Base-by-base conservation (phyloP, 345 rosid species). In the Gynandropsis gynandra region DNA sequence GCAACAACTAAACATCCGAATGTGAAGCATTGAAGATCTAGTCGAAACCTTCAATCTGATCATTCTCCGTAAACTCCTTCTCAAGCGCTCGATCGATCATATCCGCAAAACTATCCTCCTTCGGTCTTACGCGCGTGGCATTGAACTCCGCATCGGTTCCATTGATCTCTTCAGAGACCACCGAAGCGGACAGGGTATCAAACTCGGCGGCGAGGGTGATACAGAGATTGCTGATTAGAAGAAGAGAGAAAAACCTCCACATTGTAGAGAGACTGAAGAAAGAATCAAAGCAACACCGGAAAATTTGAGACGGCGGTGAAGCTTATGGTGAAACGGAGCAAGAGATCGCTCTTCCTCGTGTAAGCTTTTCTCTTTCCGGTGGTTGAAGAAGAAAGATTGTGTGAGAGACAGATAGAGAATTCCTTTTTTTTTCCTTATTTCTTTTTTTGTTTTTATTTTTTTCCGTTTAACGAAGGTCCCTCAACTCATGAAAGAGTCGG, bases 61-160 rank as follows among this genome's bases (percentile, higher is more conserved):
- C 97, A 58, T 74, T 83, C 64, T 85, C 95, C 4, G 81, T 67
- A 75, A 85, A 89, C 81, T 89, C 97, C 69, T 81, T 80, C 77
- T 72, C 82, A 20, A 89, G 87, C 32, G 95, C 95, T 6, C 88
- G 87, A 71, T 78, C 95, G 56, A 89, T 83, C 61, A 89, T 83
- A 63, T 81, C 85, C 8, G 89, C 95, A 67, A 89, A 83, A 62
- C 82, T 76, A 39, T 73, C 87, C 51, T 82, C 87, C 54, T 62
- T 79, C 58, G 76, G 77, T 68, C 75, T 72, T 51, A 76, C 45
- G 15, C 31, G 57, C 36, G 89, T 68, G 29, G 72, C 54, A 56
- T 78, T 80, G 58, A 54, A 42, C 47, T 62, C 76, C 20, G 38
- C 24, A 40, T 4, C 11, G 45, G 74, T 76, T 40, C 65, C 74